Conservation (phyloP, 495 filamentous ascomycete species). For the Evernia prunastri region DNA sequence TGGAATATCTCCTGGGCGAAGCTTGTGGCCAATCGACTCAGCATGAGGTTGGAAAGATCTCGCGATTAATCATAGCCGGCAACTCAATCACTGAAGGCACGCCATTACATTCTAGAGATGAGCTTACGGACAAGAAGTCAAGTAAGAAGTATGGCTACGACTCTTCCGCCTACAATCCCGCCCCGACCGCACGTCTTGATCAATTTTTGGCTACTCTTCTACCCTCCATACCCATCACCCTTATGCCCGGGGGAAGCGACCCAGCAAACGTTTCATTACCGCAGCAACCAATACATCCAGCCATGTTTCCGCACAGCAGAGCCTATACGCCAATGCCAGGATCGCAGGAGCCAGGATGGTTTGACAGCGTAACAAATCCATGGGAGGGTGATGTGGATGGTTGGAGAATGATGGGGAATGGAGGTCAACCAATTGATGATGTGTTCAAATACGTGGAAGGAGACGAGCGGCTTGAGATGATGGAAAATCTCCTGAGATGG, state of each 20-base stretch:
- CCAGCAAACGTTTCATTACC: slow-evolving; percentile 75
- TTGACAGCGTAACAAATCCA: slow-evolving; percentile 88
- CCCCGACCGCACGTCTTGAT: slow-evolving; percentile 77
- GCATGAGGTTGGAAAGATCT: slow-evolving; percentile 59
- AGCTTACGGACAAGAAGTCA: slow-evolving; percentile 44
- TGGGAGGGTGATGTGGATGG: slow-evolving; percentile 86
- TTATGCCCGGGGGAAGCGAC: slow-evolving; percentile 69
- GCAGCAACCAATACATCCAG: slow-evolving; percentile 75
- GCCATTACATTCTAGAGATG: slow-evolving; percentile 42
- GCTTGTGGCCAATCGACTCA: slow-evolving; percentile 51
- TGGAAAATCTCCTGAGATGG: slow-evolving; percentile 91
- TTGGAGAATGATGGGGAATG: slow-evolving; percentile 74
- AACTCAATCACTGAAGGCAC: slow-evolving; percentile 62
- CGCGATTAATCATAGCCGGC: slow-evolving; percentile 82
- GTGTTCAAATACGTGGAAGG: slow-evolving; percentile 76
- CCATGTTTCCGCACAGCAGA: slow-evolving; percentile 71
- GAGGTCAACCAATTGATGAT: slow-evolving; percentile 91
- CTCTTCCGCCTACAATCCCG: slow-evolving; percentile 73
- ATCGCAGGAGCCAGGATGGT: slow-evolving; percentile 58
- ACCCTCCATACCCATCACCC: slow-evolving; percentile 71
- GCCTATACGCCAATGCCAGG: slow-evolving; percentile 53
- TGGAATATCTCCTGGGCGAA: slow-evolving; percentile 86
- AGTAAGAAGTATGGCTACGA: slow-evolving; percentile 94
- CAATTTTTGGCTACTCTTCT: slow-evolving; percentile 72
- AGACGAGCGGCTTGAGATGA: slow-evolving; percentile 70